A percentile compares a stretch with the other conserved stretches of the same genome.
Conservation (phyloP, 345 rosid species). For the Erysimum cheiranthoides region DNA sequence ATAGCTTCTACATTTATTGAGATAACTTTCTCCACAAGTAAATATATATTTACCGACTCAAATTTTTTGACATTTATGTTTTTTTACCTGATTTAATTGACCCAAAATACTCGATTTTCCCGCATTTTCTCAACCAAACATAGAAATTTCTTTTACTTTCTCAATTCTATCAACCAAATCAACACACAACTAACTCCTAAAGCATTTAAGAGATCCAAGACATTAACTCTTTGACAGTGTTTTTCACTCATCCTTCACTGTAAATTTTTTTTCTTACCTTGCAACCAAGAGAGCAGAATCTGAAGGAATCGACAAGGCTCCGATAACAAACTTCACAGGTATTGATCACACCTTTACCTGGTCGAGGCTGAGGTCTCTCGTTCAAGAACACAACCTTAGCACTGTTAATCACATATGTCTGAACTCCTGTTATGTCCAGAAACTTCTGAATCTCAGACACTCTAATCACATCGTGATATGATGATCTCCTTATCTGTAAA, state of each 20-base stretch:
- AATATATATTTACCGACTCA: constrained; percentile 5
- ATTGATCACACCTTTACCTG: constrained; percentile 91
- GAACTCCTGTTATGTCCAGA: constrained; percentile 88
- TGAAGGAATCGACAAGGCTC: constrained; percentile 93
- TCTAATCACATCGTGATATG: constrained; percentile 97
- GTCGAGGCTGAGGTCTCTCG: constrained; percentile 98
- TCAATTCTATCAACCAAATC: constrained; percentile 22
- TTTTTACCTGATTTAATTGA: background rate
- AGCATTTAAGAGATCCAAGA: constrained; percentile 28
- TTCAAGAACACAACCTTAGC: constrained; percentile 95
- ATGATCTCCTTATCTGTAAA: constrained; percentile 90
- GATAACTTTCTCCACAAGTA: constrained; percentile 32
- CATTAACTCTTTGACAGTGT: constrained; percentile 14
- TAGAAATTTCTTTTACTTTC: background rate
- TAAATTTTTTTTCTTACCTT: constrained; percentile 58
- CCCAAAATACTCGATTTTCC: constrained; percentile 17
- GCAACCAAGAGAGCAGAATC: constrained; percentile 98
- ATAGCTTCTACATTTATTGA: constrained; percentile 6
- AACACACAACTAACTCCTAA: constrained; percentile 29
- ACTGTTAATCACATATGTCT: constrained; percentile 96
- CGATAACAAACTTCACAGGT: constrained; percentile 93
- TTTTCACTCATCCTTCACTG: background rate
- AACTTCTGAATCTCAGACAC: constrained; percentile 88
- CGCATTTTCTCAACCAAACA: constrained; percentile 18
- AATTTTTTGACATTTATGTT: background rate